Conservation (phyloP, 2,329 filamentous ascomycete species). For the Amauroascus verrucosus region DNA sequence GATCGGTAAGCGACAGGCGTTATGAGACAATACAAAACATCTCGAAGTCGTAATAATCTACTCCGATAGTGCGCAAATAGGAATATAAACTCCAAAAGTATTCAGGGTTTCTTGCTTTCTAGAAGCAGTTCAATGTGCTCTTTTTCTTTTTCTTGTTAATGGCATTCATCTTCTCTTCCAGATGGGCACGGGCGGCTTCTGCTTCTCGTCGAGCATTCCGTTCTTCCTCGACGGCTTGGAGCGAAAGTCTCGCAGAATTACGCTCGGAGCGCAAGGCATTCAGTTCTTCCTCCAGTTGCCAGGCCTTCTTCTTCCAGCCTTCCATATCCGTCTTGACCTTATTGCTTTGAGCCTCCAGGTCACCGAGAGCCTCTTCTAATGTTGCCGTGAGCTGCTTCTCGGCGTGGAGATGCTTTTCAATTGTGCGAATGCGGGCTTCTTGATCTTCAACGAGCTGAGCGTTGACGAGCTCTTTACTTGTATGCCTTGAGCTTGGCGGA, state of each 20-base stretch:
- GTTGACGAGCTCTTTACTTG: slow-evolving; percentile 69
- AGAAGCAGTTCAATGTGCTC: slow-evolving; percentile 98
- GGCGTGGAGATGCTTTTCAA: slow-evolving; percentile 91
- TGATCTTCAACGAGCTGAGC: slow-evolving; percentile 89
- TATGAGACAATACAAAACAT: neutral
- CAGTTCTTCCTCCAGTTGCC: slow-evolving; percentile 57
- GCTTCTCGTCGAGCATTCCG: slow-evolving; percentile 83
- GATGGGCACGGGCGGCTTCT: slow-evolving; percentile 74
- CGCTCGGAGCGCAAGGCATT: slow-evolving; percentile 48
- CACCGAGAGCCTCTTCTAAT: slow-evolving; percentile 87
- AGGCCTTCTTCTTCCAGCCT: slow-evolving; percentile 76
- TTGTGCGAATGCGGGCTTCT: slow-evolving; percentile 85
- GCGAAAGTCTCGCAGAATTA: slow-evolving; percentile 50
- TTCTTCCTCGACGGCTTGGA: slow-evolving; percentile 94
- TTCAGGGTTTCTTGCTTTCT: slow-evolving; percentile 26
- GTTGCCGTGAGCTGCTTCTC: slow-evolving; percentile 95
- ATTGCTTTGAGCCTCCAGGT: slow-evolving; percentile 83
- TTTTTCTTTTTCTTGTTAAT: slow-evolving; percentile 85
- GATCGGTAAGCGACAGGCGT: neutral
- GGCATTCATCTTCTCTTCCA: slow-evolving; percentile 90
- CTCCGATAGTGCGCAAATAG: slow-evolving; percentile 10
- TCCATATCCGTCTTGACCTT: slow-evolving; percentile 88
- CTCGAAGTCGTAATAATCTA: neutral
- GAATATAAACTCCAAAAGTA: too few relatives aligned
- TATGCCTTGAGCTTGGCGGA: slow-evolving; percentile 56